A percentile compares a stretch with the other conserved stretches of the same genome.
Evolutionary conservation across 495 filamentous ascomycete species (phyloP).

Genomic region (Hypoxylon crocopeplum): DNA sequence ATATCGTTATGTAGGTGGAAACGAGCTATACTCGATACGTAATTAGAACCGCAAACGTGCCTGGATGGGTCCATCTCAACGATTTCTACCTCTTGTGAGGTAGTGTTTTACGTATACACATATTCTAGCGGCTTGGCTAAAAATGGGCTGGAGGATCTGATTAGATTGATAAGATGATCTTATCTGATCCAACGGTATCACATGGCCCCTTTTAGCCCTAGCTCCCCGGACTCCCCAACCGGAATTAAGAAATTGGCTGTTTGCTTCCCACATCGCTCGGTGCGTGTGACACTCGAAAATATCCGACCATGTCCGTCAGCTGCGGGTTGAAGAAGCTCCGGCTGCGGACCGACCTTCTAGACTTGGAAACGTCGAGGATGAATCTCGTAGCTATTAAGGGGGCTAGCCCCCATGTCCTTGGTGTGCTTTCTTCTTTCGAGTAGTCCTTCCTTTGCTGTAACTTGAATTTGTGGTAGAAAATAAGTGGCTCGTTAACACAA

Average conservation of each 20-base stretch:
- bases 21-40: not conserved
- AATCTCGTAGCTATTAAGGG: slow-evolving; percentile 3
- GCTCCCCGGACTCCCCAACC: not conserved
- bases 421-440: not conserved
- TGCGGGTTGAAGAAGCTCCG: slow-evolving; percentile 5
- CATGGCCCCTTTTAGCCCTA: not conserved
- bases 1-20: not conserved
- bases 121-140: slow-evolving; percentile 24
- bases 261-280: not conserved
- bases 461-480: not conserved
- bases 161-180: slow-evolving; percentile 37
- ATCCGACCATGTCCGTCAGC: not conserved
- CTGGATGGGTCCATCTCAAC: not conserved
- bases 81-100: not conserved
- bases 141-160: not conserved
- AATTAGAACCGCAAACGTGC: not conserved
- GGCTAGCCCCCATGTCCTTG: not conserved
- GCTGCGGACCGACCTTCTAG: slow-evolving; percentile 12
- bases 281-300: too few species aligned
- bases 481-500: slow-evolving; percentile 2
- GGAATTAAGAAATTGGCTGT: slow-evolving; percentile 6
- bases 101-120: slow-evolving; percentile 16
- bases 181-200: slow-evolving; percentile 26
- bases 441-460: not conserved
- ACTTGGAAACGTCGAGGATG: not conserved